Percentiles rank a stretch among this genome's conserved stretches.
These are phyloP conservation scores for Neopestalotiopsis sp. DNA, from an alignment of 2,329 filamentous ascomycete genomes.

Conservation along the genomic window DNA sequence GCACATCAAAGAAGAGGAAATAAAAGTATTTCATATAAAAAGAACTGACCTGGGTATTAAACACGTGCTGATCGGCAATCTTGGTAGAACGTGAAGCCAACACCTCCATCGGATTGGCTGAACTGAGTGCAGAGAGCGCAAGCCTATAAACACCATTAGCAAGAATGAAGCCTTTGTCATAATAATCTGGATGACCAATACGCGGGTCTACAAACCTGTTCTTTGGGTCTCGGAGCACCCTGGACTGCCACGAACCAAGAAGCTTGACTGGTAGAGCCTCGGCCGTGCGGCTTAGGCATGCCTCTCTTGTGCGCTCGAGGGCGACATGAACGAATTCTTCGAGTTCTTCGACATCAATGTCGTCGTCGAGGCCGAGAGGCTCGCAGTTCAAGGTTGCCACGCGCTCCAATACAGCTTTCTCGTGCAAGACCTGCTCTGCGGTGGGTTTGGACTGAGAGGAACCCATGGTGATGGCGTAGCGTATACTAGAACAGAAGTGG, in stretches of 20 bases:
- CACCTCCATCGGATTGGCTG: conserved; percentile 68
- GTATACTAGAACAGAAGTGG: not conserved
- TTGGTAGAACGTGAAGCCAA: conserved; percentile 67
- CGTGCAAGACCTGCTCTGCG: conserved; percentile 34
- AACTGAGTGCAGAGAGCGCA: conserved; percentile 74
- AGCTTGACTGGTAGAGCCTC: conserved; percentile 56
- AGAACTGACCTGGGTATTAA: conserved; percentile 67
- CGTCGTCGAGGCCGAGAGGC: conserved; percentile 23
- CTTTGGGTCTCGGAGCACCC: conserved; percentile 67
- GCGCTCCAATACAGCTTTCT: conserved; percentile 51
- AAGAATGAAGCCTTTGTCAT: not conserved
- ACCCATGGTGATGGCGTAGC: conserved; percentile 44
- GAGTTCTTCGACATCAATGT: conserved; percentile 31
- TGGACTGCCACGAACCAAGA: conserved; percentile 63
- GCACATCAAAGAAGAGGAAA: no score
- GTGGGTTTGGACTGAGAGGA: conserved; percentile 47
- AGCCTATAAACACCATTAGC: conserved; percentile 55
- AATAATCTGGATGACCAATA: not conserved
- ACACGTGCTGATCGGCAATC: conserved; percentile 76
- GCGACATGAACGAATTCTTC: conserved; percentile 59
- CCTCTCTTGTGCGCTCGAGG: conserved; percentile 41
- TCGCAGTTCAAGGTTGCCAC: conserved; percentile 48
- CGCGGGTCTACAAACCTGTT: conserved; percentile 54
- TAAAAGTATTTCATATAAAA: not conserved
- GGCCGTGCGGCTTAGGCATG: conserved; percentile 34